phyloP scores from a whole-genome alignment of 2,329 filamentous ascomycete genomes.

The Lecanicillium sp. region DNA sequence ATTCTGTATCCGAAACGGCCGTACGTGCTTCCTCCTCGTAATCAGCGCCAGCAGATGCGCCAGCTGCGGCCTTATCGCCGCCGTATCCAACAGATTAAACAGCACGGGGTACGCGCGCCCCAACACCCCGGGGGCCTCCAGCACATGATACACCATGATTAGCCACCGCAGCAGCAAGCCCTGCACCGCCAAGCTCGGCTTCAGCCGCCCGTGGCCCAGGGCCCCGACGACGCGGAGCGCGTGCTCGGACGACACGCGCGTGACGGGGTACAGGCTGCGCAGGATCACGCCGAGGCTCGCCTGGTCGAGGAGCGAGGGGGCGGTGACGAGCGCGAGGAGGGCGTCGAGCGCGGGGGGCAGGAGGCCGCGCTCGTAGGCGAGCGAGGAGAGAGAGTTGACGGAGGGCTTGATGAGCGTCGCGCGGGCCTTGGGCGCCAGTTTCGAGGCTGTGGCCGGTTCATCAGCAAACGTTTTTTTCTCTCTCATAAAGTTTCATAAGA shows the following conservation, averaged over 20 bases:
- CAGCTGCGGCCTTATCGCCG: slow-evolving; percentile 60
- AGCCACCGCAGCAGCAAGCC: slow-evolving; percentile 71
- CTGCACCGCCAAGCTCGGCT: slow-evolving; percentile 67
- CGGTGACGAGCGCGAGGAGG: slow-evolving; percentile 61
- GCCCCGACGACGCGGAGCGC: slow-evolving; percentile 63
- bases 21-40: slow-evolving; percentile 75
- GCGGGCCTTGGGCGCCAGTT: slow-evolving; percentile 60
- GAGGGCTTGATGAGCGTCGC: slow-evolving; percentile 54
- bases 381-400: slow-evolving; percentile 56
- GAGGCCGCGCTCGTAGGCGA: slow-evolving; percentile 64
- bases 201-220: slow-evolving; percentile 71
- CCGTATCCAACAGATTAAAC: slow-evolving; percentile 77
- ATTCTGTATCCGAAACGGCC: slow-evolving; percentile 74
- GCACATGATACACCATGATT: slow-evolving; percentile 64
- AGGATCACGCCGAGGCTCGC: slow-evolving; percentile 62
- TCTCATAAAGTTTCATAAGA: neutral
- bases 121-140: slow-evolving; percentile 58
- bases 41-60: slow-evolving; percentile 75
- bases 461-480: neutral
- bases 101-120: slow-evolving; percentile 68
- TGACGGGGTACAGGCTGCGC: slow-evolving; percentile 70
- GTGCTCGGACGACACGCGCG: slow-evolving; percentile 52
- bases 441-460: slow-evolving; percentile 41
- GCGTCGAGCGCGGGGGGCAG: slow-evolving; percentile 52
- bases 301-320: slow-evolving; percentile 67